Percentiles rank a stretch among this genome's conserved stretches.
Conservation (phyloP, 768 basidiomycete genomes). For the Tephrocybe sp. region DNA sequence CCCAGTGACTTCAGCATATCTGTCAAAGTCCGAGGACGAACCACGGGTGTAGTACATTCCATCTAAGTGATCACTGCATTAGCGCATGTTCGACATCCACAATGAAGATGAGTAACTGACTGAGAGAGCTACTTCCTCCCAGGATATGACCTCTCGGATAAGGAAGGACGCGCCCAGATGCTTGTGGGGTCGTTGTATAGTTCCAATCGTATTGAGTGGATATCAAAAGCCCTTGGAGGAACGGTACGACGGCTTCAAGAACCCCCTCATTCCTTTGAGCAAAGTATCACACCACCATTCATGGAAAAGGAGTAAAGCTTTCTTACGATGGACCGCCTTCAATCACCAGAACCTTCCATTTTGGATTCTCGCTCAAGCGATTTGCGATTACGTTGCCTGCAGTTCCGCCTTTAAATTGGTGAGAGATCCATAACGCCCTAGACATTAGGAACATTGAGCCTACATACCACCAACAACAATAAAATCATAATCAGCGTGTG, state of each 20-base stretch:
- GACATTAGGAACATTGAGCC: neutral
- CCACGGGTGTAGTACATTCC: neutral
- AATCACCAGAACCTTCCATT: neutral
- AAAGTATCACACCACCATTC: neutral
- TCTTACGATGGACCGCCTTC: neutral
- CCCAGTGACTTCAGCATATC: neutral
- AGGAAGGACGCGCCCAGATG: neutral
- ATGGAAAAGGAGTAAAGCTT: neutral
- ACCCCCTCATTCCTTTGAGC: neutral
- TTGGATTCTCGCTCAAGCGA: neutral
- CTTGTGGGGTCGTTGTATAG: neutral
- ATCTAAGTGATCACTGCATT: neutral
- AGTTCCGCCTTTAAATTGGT: neutral
- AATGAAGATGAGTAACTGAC: neutral
- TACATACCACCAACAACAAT: neutral
- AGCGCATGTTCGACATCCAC: neutral
- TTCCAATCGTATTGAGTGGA: neutral
- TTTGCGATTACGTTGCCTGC: neutral
- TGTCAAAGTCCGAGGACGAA: neutral
- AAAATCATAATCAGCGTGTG: neutral
- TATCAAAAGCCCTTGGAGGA: neutral
- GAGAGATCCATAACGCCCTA: neutral
- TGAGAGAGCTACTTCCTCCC: neutral
- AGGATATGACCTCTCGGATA: neutral
- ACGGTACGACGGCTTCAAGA: neutral